phyloP scores from a whole-genome alignment of 2,329 filamentous ascomycete species.

The Phialophora expanda region DNA sequence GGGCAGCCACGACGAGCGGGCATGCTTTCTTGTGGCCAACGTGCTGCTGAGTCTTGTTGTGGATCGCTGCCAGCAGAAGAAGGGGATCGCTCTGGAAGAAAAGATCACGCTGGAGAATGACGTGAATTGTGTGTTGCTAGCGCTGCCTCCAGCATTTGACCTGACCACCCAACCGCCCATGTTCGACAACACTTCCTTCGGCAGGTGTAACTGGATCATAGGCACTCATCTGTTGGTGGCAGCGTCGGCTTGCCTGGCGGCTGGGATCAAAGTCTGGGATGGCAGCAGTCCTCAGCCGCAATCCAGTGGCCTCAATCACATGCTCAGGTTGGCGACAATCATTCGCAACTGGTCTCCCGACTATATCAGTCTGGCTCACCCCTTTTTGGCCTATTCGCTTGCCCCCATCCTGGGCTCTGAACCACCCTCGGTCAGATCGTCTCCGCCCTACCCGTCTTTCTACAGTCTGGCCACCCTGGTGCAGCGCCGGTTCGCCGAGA shows the following conservation, averaged over 20 bases:
- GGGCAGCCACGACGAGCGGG: conserved; percentile 1
- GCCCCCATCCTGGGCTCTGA: conserved; percentile 1
- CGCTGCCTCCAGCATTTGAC: conserved; percentile 1
- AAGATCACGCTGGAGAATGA: conserved; percentile 9
- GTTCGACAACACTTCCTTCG: conserved; percentile 4
- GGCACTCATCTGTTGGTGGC: conserved; percentile 3
- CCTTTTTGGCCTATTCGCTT: background rate
- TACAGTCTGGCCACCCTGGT: conserved; percentile 6
- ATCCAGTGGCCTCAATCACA: background rate
- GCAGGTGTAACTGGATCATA: conserved; percentile 6
- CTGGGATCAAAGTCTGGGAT: background rate
- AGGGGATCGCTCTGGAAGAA: background rate
- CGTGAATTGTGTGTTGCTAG: conserved; percentile 3
- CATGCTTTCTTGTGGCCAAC: conserved; percentile 8
- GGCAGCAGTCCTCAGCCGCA: background rate
- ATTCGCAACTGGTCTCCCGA: conserved; percentile 8
- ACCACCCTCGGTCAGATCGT: background rate
- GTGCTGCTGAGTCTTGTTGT: conserved; percentile 6
- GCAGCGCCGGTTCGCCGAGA: conserved; percentile 4
- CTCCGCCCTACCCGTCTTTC: background rate
- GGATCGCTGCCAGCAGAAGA: background rate
- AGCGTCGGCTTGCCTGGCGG: background rate
- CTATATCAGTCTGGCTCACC: conserved; percentile 8
- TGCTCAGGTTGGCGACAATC: background rate
- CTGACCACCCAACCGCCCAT: background rate